These are phyloP conservation scores for Metschnikowia peoriensis DNA, from an alignment of 805 yeast genomes.

Conservation along the genomic window DNA sequence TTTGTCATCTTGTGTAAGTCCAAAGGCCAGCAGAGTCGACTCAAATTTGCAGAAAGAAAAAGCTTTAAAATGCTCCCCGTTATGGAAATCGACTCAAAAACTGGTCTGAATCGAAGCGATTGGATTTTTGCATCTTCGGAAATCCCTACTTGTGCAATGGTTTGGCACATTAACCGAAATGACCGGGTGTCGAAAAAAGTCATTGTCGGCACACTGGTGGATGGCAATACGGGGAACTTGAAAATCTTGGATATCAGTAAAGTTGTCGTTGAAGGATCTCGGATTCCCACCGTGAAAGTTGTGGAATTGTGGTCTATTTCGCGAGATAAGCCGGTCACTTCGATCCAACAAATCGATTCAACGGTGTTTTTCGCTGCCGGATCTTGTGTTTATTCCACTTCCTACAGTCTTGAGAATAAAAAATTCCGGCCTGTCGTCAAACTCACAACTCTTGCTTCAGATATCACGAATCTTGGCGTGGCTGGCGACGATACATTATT, in stretches of 20 bases:
- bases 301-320: conserved; percentile 33
- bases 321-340: conserved; percentile 31
- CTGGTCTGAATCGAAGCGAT: conserved; percentile 7
- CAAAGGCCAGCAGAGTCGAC: conserved; percentile 23
- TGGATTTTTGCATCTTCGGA: conserved; percentile 28
- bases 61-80: conserved; percentile 23
- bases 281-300: conserved; percentile 19
- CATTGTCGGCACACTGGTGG: conserved; percentile 27
- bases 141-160: conserved; percentile 28
- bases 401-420: conserved; percentile 32
- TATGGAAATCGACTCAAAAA: conserved; percentile 19
- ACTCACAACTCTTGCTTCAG: conserved; percentile 30
- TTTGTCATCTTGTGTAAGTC: conserved; percentile 34
- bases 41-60: conserved; percentile 36
- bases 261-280: conserved; percentile 14
- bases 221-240: conserved; percentile 26
- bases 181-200: conserved; percentile 35
- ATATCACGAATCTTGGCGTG: conserved; percentile 25
- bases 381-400: conserved; percentile 28
- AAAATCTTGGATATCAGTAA: conserved; percentile 35
- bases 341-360: conserved; percentile 33
- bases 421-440: conserved; percentile 27
- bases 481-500: conserved; percentile 18
- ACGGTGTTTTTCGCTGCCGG: conserved; percentile 35
- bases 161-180: conserved; percentile 36